These are phyloP conservation scores for Blepharisma japonicum DNA, from an alignment of 73 alveolate genomes.

Conservation along the genomic window DNA sequence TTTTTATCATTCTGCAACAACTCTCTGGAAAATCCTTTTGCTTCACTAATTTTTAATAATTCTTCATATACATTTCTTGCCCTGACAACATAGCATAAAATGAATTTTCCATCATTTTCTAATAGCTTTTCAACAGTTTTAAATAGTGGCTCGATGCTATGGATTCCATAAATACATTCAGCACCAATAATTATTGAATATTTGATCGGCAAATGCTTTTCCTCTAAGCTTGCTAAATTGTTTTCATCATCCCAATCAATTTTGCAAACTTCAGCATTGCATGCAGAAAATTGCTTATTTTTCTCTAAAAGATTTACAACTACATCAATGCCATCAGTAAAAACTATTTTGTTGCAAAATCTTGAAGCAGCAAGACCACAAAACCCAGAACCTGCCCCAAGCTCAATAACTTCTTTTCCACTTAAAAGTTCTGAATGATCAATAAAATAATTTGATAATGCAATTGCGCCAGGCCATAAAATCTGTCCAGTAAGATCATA, in stretches of 20 bases:
- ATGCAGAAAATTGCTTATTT: slow-evolving; percentile 20
- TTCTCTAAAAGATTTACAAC: slow-evolving; percentile 46
- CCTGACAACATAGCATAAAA: slow-evolving; percentile 46
- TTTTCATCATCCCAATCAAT: slow-evolving; percentile 14
- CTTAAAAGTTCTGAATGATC: neutral
- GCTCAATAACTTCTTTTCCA: slow-evolving; percentile 46
- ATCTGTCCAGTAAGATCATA: slow-evolving; percentile 69
- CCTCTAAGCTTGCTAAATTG: slow-evolving; percentile 13
- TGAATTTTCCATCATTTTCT: slow-evolving; percentile 35
- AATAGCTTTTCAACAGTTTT: slow-evolving; percentile 36
- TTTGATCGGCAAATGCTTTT: neutral
- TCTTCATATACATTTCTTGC: slow-evolving; percentile 35
- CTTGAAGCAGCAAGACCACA: slow-evolving; percentile 44
- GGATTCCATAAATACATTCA: slow-evolving; percentile 50
- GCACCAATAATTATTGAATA: slow-evolving; percentile 46
- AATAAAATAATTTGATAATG: slow-evolving; percentile 38
- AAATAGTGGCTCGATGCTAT: slow-evolving; percentile 47
- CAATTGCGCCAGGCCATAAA: slow-evolving; percentile 61
- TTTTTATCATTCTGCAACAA: slow-evolving; percentile 32
- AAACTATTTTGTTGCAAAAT: slow-evolving; percentile 29
- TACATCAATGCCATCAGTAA: slow-evolving; percentile 54
- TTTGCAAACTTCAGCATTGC: neutral
- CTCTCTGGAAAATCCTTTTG: slow-evolving; percentile 29
- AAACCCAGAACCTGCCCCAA: slow-evolving; percentile 67
- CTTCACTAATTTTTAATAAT: slow-evolving; percentile 34